Evolutionary conservation across 805 yeast genomes (phyloP), one percentile per base, ranked within the genome.

Genomic region (Naumovozyma castellii): DNA sequence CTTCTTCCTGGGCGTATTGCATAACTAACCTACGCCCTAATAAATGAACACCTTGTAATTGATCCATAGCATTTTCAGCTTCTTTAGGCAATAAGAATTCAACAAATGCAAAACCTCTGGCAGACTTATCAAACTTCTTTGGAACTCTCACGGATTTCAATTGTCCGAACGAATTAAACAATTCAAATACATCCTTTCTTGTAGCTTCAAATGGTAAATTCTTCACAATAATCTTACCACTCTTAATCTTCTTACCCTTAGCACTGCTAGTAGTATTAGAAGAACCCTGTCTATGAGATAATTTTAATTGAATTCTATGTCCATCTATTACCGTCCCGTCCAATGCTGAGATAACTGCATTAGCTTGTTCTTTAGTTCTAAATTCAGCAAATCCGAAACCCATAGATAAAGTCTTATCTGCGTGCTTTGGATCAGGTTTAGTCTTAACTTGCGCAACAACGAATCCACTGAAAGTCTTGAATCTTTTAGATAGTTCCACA

Each of bases 321-420:
- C 95, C 97, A 57, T 85, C 95, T 41, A 92, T 69, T 2, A 76
- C 76, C 39, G 76, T 71, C 3, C 85, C 94, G 59, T 88, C 84
- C 67, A 86, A 64, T 0, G 80, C 71, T 27, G 69, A 60, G 36
- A 86, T 76, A 5, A 95, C 97, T 10, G 73, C 69, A 32, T 75
- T 69, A 0, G 98, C 98, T 53, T 82, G 78, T 31, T 78, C 84
- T 48, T 75, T 76, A 1, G 88, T 75, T 49, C 68, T 76, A 62
- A 86, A 92, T 63, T 92, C 98, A 12, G 76, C 96, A 65, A 92
- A 92, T 1, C 98, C 98, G 55, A 87, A 92, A 16, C 98, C 98
- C 98, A 92, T 92, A 51, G 96, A 86, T 43, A 78, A 71, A n/a
- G 69, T 64, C 42, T 73, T 73, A 9, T 79, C 81, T 2, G 73